Percentiles rank a stretch among this genome's conserved stretches.
Conservation (phyloP, 2,329 filamentous ascomycete species). For the Aureobasidium mangrovei region DNA sequence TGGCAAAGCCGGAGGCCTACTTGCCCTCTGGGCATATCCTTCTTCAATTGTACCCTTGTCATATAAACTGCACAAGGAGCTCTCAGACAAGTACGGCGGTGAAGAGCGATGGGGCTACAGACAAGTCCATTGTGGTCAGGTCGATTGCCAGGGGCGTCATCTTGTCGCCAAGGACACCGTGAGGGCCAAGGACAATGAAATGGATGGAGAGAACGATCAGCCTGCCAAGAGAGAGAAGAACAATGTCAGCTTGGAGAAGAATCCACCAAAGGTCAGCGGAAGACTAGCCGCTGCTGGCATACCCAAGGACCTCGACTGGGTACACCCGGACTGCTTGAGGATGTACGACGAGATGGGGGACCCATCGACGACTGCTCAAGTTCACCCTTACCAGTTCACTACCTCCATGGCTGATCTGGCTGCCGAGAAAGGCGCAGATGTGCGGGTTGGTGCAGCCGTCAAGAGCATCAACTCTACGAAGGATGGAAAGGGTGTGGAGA, state of each 20-base stretch:
- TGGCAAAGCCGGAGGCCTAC: slow-evolving; percentile 84
- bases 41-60: slow-evolving; percentile 74
- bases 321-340: slow-evolving; percentile 57
- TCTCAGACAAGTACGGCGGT: slow-evolving; percentile 77
- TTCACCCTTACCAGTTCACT: slow-evolving; percentile 88
- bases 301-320: slow-evolving; percentile 76
- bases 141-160: slow-evolving; percentile 37
- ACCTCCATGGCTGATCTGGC: slow-evolving; percentile 72
- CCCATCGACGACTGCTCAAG: slow-evolving; percentile 75
- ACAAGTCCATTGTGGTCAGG: slow-evolving; percentile 62
- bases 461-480: slow-evolving; percentile 52
- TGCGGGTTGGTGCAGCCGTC: slow-evolving; percentile 57
- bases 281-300: slow-evolving; percentile 51
- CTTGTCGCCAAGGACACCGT: slow-evolving; percentile 23
- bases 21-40: slow-evolving; percentile 89
- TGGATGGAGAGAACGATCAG: slow-evolving; percentile 24
- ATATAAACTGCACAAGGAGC: slow-evolving; percentile 70
- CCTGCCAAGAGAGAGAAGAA: slow-evolving; percentile 25
- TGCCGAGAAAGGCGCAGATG: slow-evolving; percentile 46
- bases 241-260: slow-evolving; percentile 48
- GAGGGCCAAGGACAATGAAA: slow-evolving; percentile 22
- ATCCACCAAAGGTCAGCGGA: slow-evolving; percentile 40
- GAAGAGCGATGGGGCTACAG: slow-evolving; percentile 79
- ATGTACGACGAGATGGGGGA: slow-evolving; percentile 79
- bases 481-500: slow-evolving; percentile 43